Percentiles rank a stretch among this genome's conserved stretches.
Evolutionary conservation across 768 basidiomycete species (phyloP).

Genomic region (Tylopilus sp.): DNA sequence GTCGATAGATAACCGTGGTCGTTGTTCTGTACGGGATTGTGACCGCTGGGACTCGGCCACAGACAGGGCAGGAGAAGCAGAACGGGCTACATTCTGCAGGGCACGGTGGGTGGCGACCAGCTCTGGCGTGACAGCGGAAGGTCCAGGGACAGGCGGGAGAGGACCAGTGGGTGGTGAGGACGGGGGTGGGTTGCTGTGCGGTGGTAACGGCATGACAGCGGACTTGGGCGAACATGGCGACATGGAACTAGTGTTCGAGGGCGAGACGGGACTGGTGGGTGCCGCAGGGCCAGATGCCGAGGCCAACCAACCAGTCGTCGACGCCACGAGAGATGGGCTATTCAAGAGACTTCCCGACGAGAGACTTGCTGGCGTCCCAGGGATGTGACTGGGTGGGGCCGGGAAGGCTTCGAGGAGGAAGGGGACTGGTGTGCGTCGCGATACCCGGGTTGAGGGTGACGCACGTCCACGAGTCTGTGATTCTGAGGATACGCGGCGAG

Average conservation of each 20-base stretch:
- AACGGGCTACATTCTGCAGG: slow-evolving; percentile 18
- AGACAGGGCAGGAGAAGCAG: slow-evolving; percentile 25
- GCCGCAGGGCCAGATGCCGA: slow-evolving; percentile 6
- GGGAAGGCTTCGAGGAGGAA: slow-evolving; percentile 38
- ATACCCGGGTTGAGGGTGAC: slow-evolving; percentile 23
- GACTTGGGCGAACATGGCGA: slow-evolving; percentile 17
- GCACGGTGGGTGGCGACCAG: slow-evolving; percentile 40
- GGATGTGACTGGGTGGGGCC: slow-evolving; percentile 33
- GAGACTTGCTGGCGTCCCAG: slow-evolving; percentile 19
- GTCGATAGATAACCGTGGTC: slow-evolving; percentile 17
- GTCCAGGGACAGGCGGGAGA: slow-evolving; percentile 65
- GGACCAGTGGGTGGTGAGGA: slow-evolving; percentile 55
- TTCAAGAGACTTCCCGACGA: slow-evolving; percentile 2
- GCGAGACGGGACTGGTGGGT: background rate
- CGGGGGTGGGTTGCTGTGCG: slow-evolving; percentile 48
- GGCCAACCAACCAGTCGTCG: slow-evolving; percentile 4
- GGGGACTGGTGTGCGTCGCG: slow-evolving; percentile 33
- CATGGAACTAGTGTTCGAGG: slow-evolving; percentile 2
- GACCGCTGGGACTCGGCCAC: slow-evolving; percentile 14
- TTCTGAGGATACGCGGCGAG: slow-evolving; percentile 27
- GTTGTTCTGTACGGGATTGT: slow-evolving; percentile 17
- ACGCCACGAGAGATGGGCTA: slow-evolving; percentile 13
- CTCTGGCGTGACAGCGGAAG: slow-evolving; percentile 53
- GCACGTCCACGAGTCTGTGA: slow-evolving; percentile 23
- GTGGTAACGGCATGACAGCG: slow-evolving; percentile 1